Conservation (phyloP, 805 yeast genomes). For the Yarrowia sp. region DNA sequence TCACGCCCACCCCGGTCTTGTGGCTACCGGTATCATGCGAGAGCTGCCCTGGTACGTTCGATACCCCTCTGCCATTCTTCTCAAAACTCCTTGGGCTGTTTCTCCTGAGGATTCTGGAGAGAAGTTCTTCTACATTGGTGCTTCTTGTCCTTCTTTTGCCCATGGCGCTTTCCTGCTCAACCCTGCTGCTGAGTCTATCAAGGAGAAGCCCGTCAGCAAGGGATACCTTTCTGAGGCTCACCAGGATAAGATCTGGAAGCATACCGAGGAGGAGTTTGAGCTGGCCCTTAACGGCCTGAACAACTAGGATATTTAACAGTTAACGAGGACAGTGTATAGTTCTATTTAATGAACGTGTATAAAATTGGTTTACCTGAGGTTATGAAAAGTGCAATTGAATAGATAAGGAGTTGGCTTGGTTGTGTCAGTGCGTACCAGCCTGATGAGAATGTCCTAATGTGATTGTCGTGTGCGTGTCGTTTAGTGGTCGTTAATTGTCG, state of each 20-base stretch:
- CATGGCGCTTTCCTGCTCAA: constrained; percentile 31
- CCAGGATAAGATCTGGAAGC: constrained; percentile 35
- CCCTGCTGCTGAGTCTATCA: constrained; percentile 26
- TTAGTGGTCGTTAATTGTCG: neutral
- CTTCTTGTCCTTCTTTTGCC: constrained; percentile 29
- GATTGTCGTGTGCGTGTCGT: neutral
- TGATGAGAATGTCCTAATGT: too few species aligned
- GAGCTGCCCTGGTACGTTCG: constrained; percentile 33
- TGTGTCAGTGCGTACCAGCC: neutral
- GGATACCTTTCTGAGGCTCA: constrained; percentile 28
- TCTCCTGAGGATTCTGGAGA: constrained; percentile 32
- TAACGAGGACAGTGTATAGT: neutral
- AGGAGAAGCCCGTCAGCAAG: constrained; percentile 27
- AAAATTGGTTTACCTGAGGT: too few species aligned
- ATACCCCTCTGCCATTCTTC: constrained; percentile 11
- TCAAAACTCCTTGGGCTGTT: constrained; percentile 26
- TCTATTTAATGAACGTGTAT: neutral
- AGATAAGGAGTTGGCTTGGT: too few species aligned
- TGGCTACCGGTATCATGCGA: constrained; percentile 31
- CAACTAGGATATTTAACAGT: constrained; percentile 1
- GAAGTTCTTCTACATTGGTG: constrained; percentile 32
- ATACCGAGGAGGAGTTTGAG: constrained; percentile 32
- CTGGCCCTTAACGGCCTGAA: constrained; percentile 27
- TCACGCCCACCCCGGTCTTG: constrained; percentile 36
- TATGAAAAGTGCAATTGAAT: too few species aligned